Evolutionary conservation across 192 early-diverging fungal genomes (phyloP).

Genomic region (Backusella psychrophila): DNA sequence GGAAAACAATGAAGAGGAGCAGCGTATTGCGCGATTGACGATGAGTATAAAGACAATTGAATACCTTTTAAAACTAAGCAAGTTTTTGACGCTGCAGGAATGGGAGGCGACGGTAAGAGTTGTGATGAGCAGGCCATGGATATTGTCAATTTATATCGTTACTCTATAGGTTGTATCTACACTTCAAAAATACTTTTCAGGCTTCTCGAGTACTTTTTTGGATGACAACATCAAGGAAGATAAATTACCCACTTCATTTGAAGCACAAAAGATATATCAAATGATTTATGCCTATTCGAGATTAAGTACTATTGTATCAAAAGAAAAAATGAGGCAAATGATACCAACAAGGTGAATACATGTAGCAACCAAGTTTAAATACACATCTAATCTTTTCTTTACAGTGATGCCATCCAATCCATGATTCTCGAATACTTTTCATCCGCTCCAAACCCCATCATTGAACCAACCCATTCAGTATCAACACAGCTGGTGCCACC

Average conservation of each 20-base stretch:
- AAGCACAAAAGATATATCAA: constrained; percentile 49
- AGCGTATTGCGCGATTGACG: constrained; percentile 17
- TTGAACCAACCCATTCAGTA: background rate
- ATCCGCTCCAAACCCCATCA: constrained; percentile 25
- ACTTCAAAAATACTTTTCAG: constrained; percentile 59
- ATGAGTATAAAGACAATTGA: constrained; percentile 39
- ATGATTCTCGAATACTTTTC: constrained; percentile 49
- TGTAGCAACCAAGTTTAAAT: background rate
- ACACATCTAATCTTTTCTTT: background rate
- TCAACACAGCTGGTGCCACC: background rate
- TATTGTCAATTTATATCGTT: background rate
- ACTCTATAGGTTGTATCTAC: constrained; percentile 48
- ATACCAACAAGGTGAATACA: constrained; percentile 47
- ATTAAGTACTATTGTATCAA: constrained; percentile 51
- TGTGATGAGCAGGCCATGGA: background rate
- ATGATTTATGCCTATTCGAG: constrained; percentile 60
- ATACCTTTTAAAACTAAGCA: constrained; percentile 24
- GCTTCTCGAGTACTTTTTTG: constrained; percentile 40
- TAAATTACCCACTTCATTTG: constrained; percentile 35
- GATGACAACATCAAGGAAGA: constrained; percentile 18
- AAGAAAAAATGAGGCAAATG: constrained; percentile 49
- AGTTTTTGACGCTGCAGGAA: constrained; percentile 24
- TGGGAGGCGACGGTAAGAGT: constrained; percentile 35
- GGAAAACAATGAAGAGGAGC: constrained; percentile 11
- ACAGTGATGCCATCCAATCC: constrained; percentile 49